Base-by-base conservation (phyloP, 305 asterid genomes). In the Fraxinus greggii region DNA sequence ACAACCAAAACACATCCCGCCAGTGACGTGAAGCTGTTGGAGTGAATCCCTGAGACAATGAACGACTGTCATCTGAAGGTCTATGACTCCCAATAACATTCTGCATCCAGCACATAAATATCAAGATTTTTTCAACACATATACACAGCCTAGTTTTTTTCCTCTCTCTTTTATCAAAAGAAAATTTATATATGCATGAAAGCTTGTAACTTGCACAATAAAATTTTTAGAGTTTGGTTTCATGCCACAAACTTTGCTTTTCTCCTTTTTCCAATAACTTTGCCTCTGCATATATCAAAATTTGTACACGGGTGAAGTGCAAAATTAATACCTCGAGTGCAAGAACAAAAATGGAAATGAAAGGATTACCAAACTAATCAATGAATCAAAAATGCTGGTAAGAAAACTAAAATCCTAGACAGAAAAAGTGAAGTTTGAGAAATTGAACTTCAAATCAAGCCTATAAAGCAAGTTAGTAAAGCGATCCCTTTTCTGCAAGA, bases 1-100 rank as follows among this genome's bases (percentile, higher is more conserved):
- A 86, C 89, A 94, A 85, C 98, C 98, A 96, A 90, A 96, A 96
- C 67, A 96, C 93, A 83, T 96, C 99, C 77, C 90, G 88, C 97
- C 99, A 96, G 48, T 85, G 90, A 4, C 98, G 94, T 72, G 97
- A 83, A 86, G 82, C 91, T 63, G 88, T 83, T 54, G 90, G 86
- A 82, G 90, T 80, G 77, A 87, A 63, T 77, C 89, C 92, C 80
- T 84, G 88, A 67, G 92, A 84, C 79, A 88, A 82, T 73, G 92
- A 88, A 61, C 17, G 72, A 10, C 33, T 23, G 26, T 9, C 33
- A 8, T 63, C 72, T 21, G 72, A 63, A 24, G 32, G 72, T 24
- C 72, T 26, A 63, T 70, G 86, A 82, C 82, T 87, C 83, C 86
- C 93, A 81, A 83, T 88, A 78, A 80, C 90, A 84, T 88, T 90